Conservation (phyloP, 2,329 filamentous ascomycete species). For the Zopfia rhizophila region DNA sequence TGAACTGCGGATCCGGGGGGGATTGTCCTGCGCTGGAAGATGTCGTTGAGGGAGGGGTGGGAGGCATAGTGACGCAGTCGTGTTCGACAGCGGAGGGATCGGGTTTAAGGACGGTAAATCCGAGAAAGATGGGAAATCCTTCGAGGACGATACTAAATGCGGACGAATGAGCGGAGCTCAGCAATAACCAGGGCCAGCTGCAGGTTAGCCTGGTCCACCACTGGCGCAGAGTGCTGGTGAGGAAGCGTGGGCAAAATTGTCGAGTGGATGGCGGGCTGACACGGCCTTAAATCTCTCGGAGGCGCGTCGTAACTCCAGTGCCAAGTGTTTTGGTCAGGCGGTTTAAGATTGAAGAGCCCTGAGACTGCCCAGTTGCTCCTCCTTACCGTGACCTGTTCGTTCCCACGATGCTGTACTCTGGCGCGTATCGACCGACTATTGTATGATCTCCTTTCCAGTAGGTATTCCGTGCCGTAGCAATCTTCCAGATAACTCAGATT, state of each 20-base stretch:
- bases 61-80: slow-evolving; percentile 67
- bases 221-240: slow-evolving; percentile 16
- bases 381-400: slow-evolving; percentile 20
- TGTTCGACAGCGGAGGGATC: slow-evolving; percentile 20
- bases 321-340: slow-evolving; percentile 16
- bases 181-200: slow-evolving; percentile 10
- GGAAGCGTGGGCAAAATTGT: slow-evolving; percentile 26
- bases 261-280: slow-evolving; percentile 28
- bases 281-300: slow-evolving; percentile 42
- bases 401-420: too few relatives aligned
- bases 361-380: slow-evolving; percentile 20
- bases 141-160: slow-evolving; percentile 2
- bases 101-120: slow-evolving; percentile 23
- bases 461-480: background rate
- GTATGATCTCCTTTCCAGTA: slow-evolving; percentile 9
- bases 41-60: slow-evolving; percentile 80
- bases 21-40: slow-evolving; percentile 82
- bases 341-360: slow-evolving; percentile 29
- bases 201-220: slow-evolving; percentile 11
- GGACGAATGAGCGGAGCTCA: slow-evolving; percentile 12
- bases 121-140: background rate
- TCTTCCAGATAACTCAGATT: slow-evolving; percentile 15
- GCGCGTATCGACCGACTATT: slow-evolving; percentile 4
- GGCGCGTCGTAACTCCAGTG: slow-evolving; percentile 41
- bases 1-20: slow-evolving; percentile 85